These are phyloP conservation scores for Lodderomyces elongisporus DNA, from an alignment of 1,139 yeast species.

Conservation along the genomic window DNA sequence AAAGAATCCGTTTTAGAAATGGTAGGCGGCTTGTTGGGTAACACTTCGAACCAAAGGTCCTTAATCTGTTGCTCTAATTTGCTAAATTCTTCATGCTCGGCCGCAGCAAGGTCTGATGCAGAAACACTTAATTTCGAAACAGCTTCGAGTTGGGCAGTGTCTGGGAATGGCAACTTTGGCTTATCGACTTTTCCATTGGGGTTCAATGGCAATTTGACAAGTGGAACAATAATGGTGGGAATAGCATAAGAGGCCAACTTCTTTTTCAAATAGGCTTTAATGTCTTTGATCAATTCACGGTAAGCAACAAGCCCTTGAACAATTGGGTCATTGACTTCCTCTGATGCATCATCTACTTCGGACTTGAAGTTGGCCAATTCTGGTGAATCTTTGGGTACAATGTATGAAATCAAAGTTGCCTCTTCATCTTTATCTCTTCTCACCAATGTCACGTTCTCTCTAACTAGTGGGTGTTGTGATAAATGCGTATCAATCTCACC, in stretches of 20 bases:
- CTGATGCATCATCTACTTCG: conserved; percentile 26
- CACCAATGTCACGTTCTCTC: conserved; percentile 92
- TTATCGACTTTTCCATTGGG: conserved; percentile 99
- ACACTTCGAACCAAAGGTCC: conserved; percentile 78
- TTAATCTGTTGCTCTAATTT: conserved; percentile 63
- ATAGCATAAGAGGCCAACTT: conserved; percentile 91
- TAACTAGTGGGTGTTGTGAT: conserved; percentile 84
- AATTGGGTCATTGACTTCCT: conserved; percentile 55
- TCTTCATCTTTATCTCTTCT: conserved; percentile 90
- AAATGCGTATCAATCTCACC: conserved; percentile 98
- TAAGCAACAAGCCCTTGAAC: conserved; percentile 77
- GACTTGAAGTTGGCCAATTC: conserved; percentile 53
- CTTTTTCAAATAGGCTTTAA: conserved; percentile 75
- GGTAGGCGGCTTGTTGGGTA: conserved; percentile 80
- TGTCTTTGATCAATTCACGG: conserved; percentile 71
- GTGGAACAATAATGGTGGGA: conserved; percentile 86
- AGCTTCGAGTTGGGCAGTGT: conserved; percentile 72
- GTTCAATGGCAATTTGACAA: conserved; percentile 81
- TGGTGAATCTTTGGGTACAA: conserved; percentile 73
- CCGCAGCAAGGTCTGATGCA: conserved; percentile 24
- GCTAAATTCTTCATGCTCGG: conserved; percentile 46
- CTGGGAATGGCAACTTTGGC: conserved; percentile 95
- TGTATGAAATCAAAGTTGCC: conserved; percentile 82
- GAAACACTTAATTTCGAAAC: conserved; percentile 44
- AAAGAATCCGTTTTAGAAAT: conserved; percentile 79